Evolutionary conservation across 306 rosid species (phyloP), one percentile per base, ranked within the genome.

Genomic region (Begonia loranthoides): DNA sequence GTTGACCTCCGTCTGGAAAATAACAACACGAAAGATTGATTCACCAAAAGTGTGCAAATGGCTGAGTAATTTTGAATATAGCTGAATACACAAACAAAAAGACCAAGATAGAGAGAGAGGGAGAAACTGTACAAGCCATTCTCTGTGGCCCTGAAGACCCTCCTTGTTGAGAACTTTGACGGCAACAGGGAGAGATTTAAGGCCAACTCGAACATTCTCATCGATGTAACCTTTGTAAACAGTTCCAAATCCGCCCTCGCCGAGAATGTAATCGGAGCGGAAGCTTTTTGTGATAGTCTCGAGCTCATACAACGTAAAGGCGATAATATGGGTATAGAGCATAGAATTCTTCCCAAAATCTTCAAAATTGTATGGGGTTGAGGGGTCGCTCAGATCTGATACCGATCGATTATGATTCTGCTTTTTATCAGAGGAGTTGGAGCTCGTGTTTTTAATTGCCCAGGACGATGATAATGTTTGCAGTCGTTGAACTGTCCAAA

Each of bases 181-280:
- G 1, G 99, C 99, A 0, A 92, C 99, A 0, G 99, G 96, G 7
- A 92, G 82, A 15, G 99, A 83, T 54, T 92, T 92, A 57, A 92
- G 94, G 24, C 99, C 99, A 21, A 92, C 96, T 63, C 99, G 71
- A 12, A 86, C 88, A 52, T 92, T 92, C 76, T 92, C 99, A 22
- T 92, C 96, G 60, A 92, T 83, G 82, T 92, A 92, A 51, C 99
- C 99, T 61, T 92, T 92, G 52, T 92, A 92, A 48, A 92, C 99
- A 13, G 94, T 92, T 10, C 99, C 99, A 52, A 92, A 92, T 1
- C 99, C 99, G 13, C 99, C 99, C 49, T 86, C 94, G 5, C 99
- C 99, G 19, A 92, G 77, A 49, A 92, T 83, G 46, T 92, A 92
- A 68, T 92, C 99, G 9, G 82, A 71, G 15, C 99, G 86, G 58